Percentiles rank a stretch among this genome's conserved stretches.
phyloP scores from a whole-genome alignment of 768 basidiomycete species.

The Hysterangium stoloniferum region DNA sequence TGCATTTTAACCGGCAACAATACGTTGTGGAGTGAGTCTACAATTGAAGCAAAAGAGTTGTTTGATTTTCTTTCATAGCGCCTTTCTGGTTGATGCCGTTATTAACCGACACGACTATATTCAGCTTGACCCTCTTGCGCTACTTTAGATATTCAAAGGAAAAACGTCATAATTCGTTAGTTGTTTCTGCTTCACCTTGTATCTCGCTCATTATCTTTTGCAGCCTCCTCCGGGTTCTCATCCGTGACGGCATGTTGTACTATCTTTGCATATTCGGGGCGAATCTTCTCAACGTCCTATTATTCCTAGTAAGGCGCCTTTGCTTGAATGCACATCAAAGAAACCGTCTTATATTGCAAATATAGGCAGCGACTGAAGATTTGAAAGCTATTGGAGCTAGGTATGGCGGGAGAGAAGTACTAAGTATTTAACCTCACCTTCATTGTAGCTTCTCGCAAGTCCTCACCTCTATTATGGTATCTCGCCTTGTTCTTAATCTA shows the following conservation, averaged over 20 bases:
- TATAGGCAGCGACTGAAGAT: constrained; percentile 20
- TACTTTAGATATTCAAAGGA: neutral
- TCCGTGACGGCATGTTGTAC: constrained; percentile 24
- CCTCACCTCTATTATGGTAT: constrained; percentile 24
- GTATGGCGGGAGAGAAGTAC: neutral
- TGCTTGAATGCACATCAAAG: neutral
- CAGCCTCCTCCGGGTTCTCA: constrained; percentile 20
- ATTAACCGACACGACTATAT: neutral
- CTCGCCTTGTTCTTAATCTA: constrained; percentile 26
- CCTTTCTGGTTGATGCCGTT: neutral
- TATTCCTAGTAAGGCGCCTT: constrained; percentile 21
- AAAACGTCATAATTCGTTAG: constrained; percentile 15
- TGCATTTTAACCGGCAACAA: neutral
- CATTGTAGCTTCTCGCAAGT: constrained; percentile 22
- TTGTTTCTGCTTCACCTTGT: too few relatives aligned
- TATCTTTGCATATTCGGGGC: constrained; percentile 23
- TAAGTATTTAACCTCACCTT: neutral
- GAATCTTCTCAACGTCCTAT: constrained; percentile 22
- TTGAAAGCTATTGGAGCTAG: constrained; percentile 27
- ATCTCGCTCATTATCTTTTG: neutral
- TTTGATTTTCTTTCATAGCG: neutral
- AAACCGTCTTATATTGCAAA: too few relatives aligned
- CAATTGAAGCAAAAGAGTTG: neutral
- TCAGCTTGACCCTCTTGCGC: neutral
- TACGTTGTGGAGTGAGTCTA: neutral